phyloP scores from a whole-genome alignment of 177 flowering plant genomes.

The Vitis hybrid region DNA sequence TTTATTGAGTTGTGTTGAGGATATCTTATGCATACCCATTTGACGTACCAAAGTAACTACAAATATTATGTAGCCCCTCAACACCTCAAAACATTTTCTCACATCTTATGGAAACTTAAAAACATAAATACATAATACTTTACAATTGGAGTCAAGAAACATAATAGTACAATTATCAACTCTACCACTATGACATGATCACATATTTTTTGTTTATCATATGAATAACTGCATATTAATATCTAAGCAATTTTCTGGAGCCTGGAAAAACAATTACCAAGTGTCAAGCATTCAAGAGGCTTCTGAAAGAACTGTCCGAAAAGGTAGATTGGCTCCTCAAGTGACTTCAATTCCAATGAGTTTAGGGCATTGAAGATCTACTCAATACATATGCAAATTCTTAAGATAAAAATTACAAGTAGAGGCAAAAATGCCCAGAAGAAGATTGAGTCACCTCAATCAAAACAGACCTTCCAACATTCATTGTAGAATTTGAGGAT shows the following conservation, averaged over 20 bases:
- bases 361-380: slow-evolving; percentile 92
- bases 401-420: slow-evolving; percentile 5
- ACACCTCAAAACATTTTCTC: neutral
- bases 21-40: neutral
- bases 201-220: no score
- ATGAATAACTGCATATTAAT: no score
- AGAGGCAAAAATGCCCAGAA: slow-evolving; percentile 1
- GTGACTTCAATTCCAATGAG: slow-evolving; percentile 87
- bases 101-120: neutral
- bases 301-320: slow-evolving; percentile 93
- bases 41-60: no score
- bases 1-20: neutral
- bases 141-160: no score
- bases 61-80: no score
- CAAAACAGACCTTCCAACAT: slow-evolving; percentile 90
- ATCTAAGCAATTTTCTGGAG: no score
- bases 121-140: no score
- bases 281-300: slow-evolving; percentile 93
- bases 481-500: slow-evolving; percentile 75
- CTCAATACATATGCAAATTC: slow-evolving; percentile 9
- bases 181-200: no score
- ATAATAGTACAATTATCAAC: no score
- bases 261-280: slow-evolving; percentile 46
- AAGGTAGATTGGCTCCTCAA: slow-evolving; percentile 95
- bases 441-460: slow-evolving; percentile 24